Conservation (phyloP, 192 early-diverging fungal species). For the Jimgerdemannia lactiflua region DNA sequence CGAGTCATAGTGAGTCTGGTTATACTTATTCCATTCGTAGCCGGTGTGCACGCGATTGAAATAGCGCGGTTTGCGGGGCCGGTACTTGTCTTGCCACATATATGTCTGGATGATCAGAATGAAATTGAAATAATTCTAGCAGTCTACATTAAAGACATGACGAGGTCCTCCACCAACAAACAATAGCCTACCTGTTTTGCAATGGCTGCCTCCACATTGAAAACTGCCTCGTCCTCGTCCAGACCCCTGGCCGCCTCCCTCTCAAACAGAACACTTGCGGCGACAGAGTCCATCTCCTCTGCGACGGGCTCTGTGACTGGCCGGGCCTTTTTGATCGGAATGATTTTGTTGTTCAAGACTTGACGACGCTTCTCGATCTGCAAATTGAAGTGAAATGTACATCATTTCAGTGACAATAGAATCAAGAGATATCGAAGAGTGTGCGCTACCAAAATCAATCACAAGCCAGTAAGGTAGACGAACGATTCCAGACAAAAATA, state of each 20-base stretch:
- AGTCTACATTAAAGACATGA: no score
- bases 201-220: slow-evolving; percentile 72
- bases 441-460: no score
- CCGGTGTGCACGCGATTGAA: slow-evolving; percentile 98
- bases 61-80: slow-evolving; percentile 93
- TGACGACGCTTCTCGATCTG: slow-evolving; percentile 51
- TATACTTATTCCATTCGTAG: slow-evolving; percentile 99
- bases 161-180: no score
- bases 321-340: slow-evolving; percentile 41
- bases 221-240: slow-evolving; percentile 77
- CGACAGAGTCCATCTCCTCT: slow-evolving; percentile 22
- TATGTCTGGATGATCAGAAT: slow-evolving; percentile 44
- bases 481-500: slow-evolving; percentile 10
- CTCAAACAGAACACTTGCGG: slow-evolving; percentile 59
- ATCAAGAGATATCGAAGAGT: no score
- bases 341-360: slow-evolving; percentile 51
- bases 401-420: background rate
- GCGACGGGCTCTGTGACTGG: slow-evolving; percentile 6
- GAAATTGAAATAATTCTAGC: no score
- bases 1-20: slow-evolving; percentile 95
- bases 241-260: slow-evolving; percentile 72
- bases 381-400: no score
- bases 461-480: background rate
- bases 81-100: slow-evolving; percentile 91
- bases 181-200: slow-evolving; percentile 42